Percentiles rank a stretch among this genome's conserved stretches.
Evolutionary conservation across 345 rosid genomes (phyloP).

Genomic region (Sapria himalayana): DNA sequence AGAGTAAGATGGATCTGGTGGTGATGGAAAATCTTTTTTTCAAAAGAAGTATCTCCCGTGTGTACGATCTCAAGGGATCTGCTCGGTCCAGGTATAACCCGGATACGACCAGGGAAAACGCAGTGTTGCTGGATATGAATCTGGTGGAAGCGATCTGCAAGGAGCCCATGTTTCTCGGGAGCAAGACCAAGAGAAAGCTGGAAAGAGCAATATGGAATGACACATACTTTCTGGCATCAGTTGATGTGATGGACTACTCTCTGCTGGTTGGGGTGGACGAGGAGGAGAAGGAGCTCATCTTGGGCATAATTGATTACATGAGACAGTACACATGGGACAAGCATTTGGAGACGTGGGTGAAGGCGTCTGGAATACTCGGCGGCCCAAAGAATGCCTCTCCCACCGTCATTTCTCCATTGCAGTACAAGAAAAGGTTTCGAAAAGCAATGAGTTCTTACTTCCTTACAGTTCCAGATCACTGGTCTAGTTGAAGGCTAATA

Average conservation of each 20-base stretch:
- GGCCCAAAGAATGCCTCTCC: constrained; percentile 69
- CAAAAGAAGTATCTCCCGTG: constrained; percentile 43
- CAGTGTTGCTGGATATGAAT: constrained; percentile 72
- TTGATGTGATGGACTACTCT: constrained; percentile 89
- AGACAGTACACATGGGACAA: constrained; percentile 99
- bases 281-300: constrained; percentile 66
- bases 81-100: constrained; percentile 62
- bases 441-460: constrained; percentile 93
- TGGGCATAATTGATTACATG: constrained; percentile 94
- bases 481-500: constrained; percentile 38
- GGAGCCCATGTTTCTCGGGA: constrained; percentile 82
- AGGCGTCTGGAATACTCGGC: constrained; percentile 75
- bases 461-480: constrained; percentile 77
- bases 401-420: constrained; percentile 69
- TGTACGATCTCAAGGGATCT: constrained; percentile 92
- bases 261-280: constrained; percentile 86
- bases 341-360: constrained; percentile 96
- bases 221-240: constrained; percentile 66
- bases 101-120: constrained; percentile 55
- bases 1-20: constrained; percentile 80
- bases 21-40: constrained; percentile 98
- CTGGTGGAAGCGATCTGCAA: constrained; percentile 57
- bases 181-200: constrained; percentile 79
- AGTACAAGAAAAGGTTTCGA: constrained; percentile 84
- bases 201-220: constrained; percentile 99